These are phyloP conservation scores for Erythrophleum ivorense DNA, from an alignment of 331 rosid genomes.

Conservation along the genomic window DNA sequence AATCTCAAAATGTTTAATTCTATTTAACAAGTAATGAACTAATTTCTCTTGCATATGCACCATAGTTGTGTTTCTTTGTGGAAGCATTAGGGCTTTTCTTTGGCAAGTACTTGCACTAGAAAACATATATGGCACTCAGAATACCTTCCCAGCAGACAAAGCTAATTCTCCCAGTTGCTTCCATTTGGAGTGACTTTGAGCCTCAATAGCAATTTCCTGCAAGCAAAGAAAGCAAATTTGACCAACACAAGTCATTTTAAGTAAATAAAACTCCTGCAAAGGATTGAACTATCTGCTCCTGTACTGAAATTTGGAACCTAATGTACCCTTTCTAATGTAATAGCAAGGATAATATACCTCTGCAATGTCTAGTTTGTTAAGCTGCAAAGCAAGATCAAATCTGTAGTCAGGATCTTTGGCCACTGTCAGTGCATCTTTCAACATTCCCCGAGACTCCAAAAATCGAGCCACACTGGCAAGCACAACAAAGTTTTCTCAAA, in stretches of 20 bases:
- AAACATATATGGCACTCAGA: not conserved
- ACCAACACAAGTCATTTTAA: not conserved
- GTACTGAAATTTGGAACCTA: not conserved
- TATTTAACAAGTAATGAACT: not conserved
- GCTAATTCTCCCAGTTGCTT: constrained; percentile 12
- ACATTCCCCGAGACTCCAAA: constrained; percentile 73
- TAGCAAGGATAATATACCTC: constrained; percentile 11
- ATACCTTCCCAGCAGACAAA: constrained; percentile 13
- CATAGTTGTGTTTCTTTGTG: not conserved
- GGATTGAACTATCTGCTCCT: not conserved
- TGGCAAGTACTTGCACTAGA: not conserved
- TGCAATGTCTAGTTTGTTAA: constrained; percentile 7
- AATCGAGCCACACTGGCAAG: constrained; percentile 65
- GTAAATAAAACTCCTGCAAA: not conserved
- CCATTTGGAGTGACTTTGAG: constrained; percentile 17
- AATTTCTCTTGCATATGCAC: not conserved
- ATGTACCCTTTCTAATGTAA: not conserved
- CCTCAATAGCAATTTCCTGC: not conserved
- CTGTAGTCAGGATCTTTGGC: constrained; percentile 37
- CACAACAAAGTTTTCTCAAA: not conserved
- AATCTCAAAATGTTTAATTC: not conserved
- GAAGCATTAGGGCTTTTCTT: not conserved
- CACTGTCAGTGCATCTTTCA: constrained; percentile 73
- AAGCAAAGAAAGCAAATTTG: not conserved
- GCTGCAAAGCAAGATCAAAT: constrained; percentile 18